Conservation (phyloP, 495 filamentous ascomycete genomes). For the Evansstolkia leycettana region DNA sequence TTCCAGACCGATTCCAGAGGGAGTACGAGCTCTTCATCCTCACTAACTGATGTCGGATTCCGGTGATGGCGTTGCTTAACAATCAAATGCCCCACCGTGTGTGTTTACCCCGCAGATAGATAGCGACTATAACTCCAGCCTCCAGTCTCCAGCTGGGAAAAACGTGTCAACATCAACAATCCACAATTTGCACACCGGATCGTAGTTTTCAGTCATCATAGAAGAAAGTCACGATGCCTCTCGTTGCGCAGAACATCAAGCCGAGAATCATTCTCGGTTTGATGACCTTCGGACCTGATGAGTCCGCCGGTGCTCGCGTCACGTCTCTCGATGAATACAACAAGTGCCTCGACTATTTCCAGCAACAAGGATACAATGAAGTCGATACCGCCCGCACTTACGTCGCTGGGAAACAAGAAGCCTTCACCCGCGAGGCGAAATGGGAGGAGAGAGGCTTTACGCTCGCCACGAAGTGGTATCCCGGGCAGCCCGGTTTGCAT, state of each 20-base stretch:
- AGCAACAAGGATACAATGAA: slow-evolving; percentile 41
- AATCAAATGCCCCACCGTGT: too few species aligned
- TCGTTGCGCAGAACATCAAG: slow-evolving; percentile 37
- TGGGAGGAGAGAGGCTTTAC: slow-evolving; percentile 78
- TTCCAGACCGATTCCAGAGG: too few species aligned
- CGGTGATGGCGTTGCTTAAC: too few species aligned
- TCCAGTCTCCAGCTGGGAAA: too few species aligned
- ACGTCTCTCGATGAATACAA: slow-evolving; percentile 44
- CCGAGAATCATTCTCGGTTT: slow-evolving; percentile 46
- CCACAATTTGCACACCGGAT: too few species aligned
- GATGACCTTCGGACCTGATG: slow-evolving; percentile 47
- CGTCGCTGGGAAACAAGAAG: slow-evolving; percentile 63
- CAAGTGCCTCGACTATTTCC: slow-evolving; percentile 41
- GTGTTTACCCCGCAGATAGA: too few species aligned
- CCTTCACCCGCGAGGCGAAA: slow-evolving; percentile 58
- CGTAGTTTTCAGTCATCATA: background rate
- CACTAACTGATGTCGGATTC: too few species aligned
- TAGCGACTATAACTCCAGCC: too few species aligned
- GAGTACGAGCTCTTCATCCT: too few species aligned
- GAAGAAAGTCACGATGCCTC: slow-evolving; percentile 33
- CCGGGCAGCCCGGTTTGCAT: slow-evolving; percentile 43
- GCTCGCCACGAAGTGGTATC: slow-evolving; percentile 78
- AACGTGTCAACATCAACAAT: too few species aligned
- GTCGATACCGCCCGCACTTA: slow-evolving; percentile 65
- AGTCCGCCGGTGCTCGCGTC: slow-evolving; percentile 50